These are phyloP conservation scores for Perkinsus olseni DNA, from an alignment of 169 alveolate species.

Conservation along the genomic window DNA sequence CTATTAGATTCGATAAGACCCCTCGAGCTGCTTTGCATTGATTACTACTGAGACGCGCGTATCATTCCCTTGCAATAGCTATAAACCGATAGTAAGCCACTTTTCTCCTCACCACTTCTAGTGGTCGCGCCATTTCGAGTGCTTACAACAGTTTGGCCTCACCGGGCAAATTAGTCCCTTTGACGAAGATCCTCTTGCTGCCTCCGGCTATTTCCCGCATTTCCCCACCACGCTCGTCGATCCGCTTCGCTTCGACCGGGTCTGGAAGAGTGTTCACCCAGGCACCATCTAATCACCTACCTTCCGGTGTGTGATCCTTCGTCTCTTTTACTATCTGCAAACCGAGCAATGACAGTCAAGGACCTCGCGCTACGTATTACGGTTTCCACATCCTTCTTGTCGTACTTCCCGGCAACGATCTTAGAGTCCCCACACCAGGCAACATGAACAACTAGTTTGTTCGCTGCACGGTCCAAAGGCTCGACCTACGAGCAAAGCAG, in stretches of 20 bases:
- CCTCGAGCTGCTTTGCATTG: no score
- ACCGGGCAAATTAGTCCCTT: neutral
- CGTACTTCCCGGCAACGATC: neutral
- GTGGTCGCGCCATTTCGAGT: no score
- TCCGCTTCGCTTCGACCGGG: neutral
- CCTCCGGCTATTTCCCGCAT: neutral
- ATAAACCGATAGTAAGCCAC: no score
- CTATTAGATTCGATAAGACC: no score
- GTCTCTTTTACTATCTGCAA: neutral
- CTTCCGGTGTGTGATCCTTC: neutral
- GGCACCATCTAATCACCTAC: no score
- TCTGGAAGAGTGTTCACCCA: no score
- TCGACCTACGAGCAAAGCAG: neutral
- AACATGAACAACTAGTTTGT: neutral
- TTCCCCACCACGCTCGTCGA: neutral
- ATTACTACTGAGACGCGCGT: no score
- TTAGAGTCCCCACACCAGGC: neutral
- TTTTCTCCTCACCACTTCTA: no score
- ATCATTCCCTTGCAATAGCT: no score
- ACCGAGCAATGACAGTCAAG: neutral
- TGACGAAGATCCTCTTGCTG: neutral
- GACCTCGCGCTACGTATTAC: neutral
- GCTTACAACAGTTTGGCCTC: neutral
- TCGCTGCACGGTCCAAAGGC: neutral
- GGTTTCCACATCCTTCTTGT: neutral